Percentiles rank a stretch among this genome's conserved stretches.
Conservation (phyloP, 2,329 filamentous ascomycete species). For the Monosporascus sp. region DNA sequence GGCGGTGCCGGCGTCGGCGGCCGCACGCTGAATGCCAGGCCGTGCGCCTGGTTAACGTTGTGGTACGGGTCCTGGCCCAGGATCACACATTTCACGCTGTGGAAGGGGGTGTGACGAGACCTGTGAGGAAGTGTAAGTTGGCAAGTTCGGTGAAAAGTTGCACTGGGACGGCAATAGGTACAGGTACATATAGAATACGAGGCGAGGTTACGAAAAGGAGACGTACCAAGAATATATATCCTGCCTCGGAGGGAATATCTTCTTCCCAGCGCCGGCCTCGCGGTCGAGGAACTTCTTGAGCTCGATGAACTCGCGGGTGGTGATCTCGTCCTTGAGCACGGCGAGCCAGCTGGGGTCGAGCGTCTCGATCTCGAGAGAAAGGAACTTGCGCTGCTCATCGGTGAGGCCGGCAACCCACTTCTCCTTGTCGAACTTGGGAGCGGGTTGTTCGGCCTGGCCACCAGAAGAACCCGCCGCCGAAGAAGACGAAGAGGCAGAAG, state of each 20-base stretch:
- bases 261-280: conserved; percentile 69
- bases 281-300: conserved; percentile 82
- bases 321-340: conserved; percentile 80
- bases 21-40: conserved; percentile 90
- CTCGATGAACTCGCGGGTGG: conserved; percentile 73
- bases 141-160: conserved; percentile 12
- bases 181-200: neutral
- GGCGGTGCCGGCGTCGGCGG: conserved; percentile 85
- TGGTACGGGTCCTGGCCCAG: conserved; percentile 97
- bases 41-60: conserved; percentile 91
- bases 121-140: conserved; percentile 41
- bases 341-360: conserved; percentile 88
- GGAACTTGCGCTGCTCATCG: conserved; percentile 73
- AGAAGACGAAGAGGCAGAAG: too few species aligned
- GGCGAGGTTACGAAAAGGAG: neutral
- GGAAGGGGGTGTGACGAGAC: conserved; percentile 88
- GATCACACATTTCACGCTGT: conserved; percentile 86
- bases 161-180: neutral
- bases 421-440: conserved; percentile 73
- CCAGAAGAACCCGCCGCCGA: too few species aligned
- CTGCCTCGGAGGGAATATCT: conserved; percentile 79
- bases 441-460: neutral
- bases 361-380: conserved; percentile 88
- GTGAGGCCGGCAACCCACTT: conserved; percentile 82
- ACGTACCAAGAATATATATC: conserved; percentile 92